Evolutionary conservation across 1,284 basidiomycete species (phyloP), one percentile per base, ranked within the genome.

Genomic region (Violaceomyces palustris): DNA sequence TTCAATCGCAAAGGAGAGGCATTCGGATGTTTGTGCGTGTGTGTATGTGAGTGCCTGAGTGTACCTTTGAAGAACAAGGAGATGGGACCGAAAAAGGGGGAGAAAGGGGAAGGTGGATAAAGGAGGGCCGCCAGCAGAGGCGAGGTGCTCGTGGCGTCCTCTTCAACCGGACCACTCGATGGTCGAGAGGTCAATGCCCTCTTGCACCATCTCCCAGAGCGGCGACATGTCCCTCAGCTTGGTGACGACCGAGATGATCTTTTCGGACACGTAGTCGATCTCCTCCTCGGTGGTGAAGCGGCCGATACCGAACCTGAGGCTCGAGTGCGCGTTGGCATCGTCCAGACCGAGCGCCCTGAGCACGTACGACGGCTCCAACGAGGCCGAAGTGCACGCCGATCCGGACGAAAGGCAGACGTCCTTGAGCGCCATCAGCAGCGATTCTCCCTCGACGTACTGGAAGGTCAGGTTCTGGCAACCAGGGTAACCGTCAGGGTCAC

Each of bases 241-340:
- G 47, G 80, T 80, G 27, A 98, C 94, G 9, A 88, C 88, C 27
- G 80, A 78, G 26, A 93, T 83, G 42, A 98, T 92, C 73, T 91
- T 87, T 62, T 84, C 81, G 25, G 91, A 81, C 23, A 98, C 93
- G 64, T 88, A 91, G 75, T 99, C 94, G 47, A 99, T 81, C 77
- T 99, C 94, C 14, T 85, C 88, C 74, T 96, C 90, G 3, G 94
- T 99, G 6, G 94, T 98, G 77, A 99, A 99, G 23, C 94, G 83
- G 27, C 94, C 94, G 58, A 99, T 88, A 41, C 94, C 94, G 76
- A 99, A 99, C 31, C 94, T 85, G 41, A 99, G 80, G 14, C 90
- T 94, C 10, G 92, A 97, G 74, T 99, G 94, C 0, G 94, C 94
- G 87, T 97, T 96, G 70, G 97, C 94, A 75, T 99, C 94, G 23